Evolutionary conservation across 2,329 filamentous ascomycete genomes (phyloP), one percentile per base, ranked within the genome.

Genomic region (Colletotrichum horii): DNA sequence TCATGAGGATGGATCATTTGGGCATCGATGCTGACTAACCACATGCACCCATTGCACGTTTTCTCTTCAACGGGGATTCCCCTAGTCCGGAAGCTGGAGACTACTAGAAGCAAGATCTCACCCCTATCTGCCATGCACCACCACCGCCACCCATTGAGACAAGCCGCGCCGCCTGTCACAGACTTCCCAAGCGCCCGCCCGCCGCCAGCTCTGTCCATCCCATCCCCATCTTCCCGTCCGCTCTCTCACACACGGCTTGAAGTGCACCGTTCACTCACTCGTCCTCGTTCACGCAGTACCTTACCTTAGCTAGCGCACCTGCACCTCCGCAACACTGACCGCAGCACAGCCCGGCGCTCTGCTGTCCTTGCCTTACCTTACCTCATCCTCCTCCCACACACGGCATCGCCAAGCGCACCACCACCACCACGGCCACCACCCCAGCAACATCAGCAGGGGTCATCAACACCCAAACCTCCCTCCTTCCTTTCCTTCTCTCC

Each of bases 401-500:
- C 22, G 22, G 24, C 60, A 75, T 66, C 74, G 66, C 71, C 66
- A 74, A 76, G 74, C 34, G 58, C 38, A 61, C 60, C 73, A 69
- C 34, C 66, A 30, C 60, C 30, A 55, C 36, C 62, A 60, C 62
- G 64, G 61, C 38, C 58, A 56, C 55, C 72, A 68, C 56, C 64
- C 22, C 55, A 32, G 30, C 34, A 38, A 48, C 61, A 72, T 36
- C 58, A 58, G 38, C 71, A 74, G 61, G 71, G 58, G 56, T 64
- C 38, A 22, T 16, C 66, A 66, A 24, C 64, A 69, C 24, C 70
- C 74, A 73, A 22, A 58, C 58, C 28, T 65, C 55, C 62, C 28
- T 55, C 26, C 70, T 69, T 22, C 66, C 56, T 67, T 32, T 38
- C 32, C 70, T 38, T 26, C 70, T 71, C 67, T 75, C 71, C 71